Evolutionary conservation across 2,329 filamentous ascomycete genomes (phyloP).

Genomic region (Aureobasidium sp.): DNA sequence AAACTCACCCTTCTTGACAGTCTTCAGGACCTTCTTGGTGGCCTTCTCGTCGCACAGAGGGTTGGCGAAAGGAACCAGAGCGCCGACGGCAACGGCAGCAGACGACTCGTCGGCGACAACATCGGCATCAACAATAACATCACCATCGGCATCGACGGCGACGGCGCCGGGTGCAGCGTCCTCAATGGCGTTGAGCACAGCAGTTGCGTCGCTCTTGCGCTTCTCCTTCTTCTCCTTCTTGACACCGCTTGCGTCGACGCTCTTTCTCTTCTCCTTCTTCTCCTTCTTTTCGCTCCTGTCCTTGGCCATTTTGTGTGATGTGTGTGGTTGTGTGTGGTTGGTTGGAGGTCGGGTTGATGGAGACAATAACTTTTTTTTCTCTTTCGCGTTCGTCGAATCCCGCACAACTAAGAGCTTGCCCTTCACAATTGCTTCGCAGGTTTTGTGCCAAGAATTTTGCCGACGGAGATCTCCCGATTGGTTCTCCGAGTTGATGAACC

Average conservation of each 20-base stretch:
- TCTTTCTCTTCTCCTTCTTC: constrained; percentile 33
- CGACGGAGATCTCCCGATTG: constrained; percentile 2
- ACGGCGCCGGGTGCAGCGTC: constrained; percentile 44
- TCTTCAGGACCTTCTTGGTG: constrained; percentile 59
- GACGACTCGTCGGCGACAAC: constrained; percentile 27
- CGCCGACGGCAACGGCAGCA: constrained; percentile 36
- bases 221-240: constrained; percentile 51
- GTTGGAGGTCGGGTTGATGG: not conserved
- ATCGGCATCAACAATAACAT: constrained; percentile 29
- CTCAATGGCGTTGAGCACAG: constrained; percentile 59
- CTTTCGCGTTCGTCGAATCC: not conserved
- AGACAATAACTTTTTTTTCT: constrained; percentile 1
- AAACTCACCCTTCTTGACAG: constrained; percentile 52
- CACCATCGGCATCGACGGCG: constrained; percentile 34
- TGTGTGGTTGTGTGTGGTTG: not conserved
- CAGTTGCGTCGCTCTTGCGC: constrained; percentile 56
- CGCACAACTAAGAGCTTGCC: not conserved
- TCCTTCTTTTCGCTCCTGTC: constrained; percentile 35
- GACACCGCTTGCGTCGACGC: constrained; percentile 23
- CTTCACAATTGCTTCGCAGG: not conserved
- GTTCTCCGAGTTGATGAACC: not conserved
- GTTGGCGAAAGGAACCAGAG: constrained; percentile 75
- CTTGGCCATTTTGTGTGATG: constrained; percentile 29
- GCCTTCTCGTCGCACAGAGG: constrained; percentile 75
- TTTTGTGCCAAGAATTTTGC: constrained; percentile 9